Evolutionary conservation across 169 alveolate species (phyloP), one percentile per base, ranked within the genome.

Genomic region (Plasmodium yoelii): DNA sequence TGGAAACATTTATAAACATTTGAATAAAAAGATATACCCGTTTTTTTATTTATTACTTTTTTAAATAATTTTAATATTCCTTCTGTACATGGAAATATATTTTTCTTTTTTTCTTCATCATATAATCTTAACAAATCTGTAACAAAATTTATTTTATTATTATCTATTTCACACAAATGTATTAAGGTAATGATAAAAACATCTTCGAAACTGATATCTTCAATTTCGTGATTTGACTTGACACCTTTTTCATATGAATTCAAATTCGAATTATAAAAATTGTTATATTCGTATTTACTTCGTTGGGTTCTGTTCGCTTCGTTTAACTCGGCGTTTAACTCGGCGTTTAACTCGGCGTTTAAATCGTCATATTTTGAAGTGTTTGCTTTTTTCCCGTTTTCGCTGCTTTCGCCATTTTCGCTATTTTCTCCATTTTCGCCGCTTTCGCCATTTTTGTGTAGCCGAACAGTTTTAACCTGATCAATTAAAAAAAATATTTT

Each of bases 21-120:
- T 22, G 44, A 71, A 47, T 53, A 46, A 46, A 82, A 82, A 60
- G 18, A 82, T 10, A 6, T 13, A 15, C 19, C 53, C 1, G 28
- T 57, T 22, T 39, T 65, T 61, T 64, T 67, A 13, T 82, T 65
- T 3, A 82, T 82, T 9, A 82, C 49, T 19, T 56, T 82, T 67
- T 82, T 59, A 82, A 82, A 67, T 55, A 82, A 39, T 49, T 67
- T 82, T 65, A 82, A 26, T 18, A 82, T 53, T 8, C 24, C 49
- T 44, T 68, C 82, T 13, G 90, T 82, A 46, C 26, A 67, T 7
- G 22, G 10, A 59, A 67, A 82, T 5, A 82, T 56, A 56, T 82
- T 67, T 68, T 82, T 65, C 34, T 34, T 82, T 67, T 80, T 80
- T 55, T 80, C 90, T 26, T 80, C 84, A 34, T 82, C 90, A 34